phyloP scores from a whole-genome alignment of 2,329 filamentous ascomycete species.

The Fusarium multiceps region DNA sequence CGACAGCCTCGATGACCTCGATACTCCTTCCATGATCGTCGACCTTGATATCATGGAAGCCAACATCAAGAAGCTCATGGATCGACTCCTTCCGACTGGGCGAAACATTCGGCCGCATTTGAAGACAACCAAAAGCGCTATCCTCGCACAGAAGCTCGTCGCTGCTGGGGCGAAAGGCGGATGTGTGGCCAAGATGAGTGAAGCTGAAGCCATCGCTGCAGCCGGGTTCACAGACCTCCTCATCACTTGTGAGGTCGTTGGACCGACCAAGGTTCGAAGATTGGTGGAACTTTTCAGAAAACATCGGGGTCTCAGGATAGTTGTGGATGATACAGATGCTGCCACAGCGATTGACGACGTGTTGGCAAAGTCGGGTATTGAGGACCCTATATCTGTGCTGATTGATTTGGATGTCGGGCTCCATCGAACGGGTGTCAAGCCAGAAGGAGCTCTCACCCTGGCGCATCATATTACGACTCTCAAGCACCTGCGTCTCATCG shows the following conservation, averaged over 20 bases:
- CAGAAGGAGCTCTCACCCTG: conserved; percentile 1
- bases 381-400: conserved; percentile 17
- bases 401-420: conserved; percentile 37
- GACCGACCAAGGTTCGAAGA: conserved; percentile 12
- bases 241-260: conserved; percentile 38
- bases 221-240: conserved; percentile 35
- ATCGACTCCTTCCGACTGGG: conserved; percentile 55
- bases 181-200: conserved; percentile 33
- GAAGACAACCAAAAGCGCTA: conserved; percentile 33
- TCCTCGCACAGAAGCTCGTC: conserved; percentile 20
- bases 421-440: conserved; percentile 8
- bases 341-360: conserved; percentile 25
- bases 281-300: conserved; percentile 29
- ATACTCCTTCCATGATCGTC: conserved; percentile 68
- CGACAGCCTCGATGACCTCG: conserved; percentile 49
- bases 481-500: conserved; percentile 21
- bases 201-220: conserved; percentile 32
- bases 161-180: conserved; percentile 33
- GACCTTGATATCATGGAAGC: conserved; percentile 63
- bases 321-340: conserved; percentile 23
- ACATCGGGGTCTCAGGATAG: conserved; percentile 14
- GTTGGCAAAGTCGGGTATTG: background rate
- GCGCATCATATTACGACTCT: conserved; percentile 18
- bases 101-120: conserved; percentile 43
- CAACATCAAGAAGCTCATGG: conserved; percentile 61